Evolutionary conservation across 805 yeast species (phyloP), one percentile per base, ranked within the genome.

Genomic region (Starmera dryadoides): DNA sequence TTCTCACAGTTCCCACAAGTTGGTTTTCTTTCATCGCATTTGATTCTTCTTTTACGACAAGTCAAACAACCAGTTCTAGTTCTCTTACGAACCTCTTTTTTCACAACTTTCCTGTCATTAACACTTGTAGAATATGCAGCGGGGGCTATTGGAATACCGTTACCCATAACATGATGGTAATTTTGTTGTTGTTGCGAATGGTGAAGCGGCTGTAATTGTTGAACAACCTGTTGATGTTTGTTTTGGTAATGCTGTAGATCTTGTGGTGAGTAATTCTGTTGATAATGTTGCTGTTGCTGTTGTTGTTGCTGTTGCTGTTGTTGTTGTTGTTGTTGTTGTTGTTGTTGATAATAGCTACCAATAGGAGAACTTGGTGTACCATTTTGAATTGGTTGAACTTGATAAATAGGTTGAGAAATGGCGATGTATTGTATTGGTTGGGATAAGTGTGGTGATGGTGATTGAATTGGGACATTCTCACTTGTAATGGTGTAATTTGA

Each of bases 1-100:
- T 81, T 70, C 47, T 76, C 79, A 55, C 89, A 82, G 51, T 82
- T 81, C 48, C 64, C 66, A 55, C 89, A 82, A 41, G 70, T 66
- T 2, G 88, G 87, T 49, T 77, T 81, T 36, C 79, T 58, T 61
- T 82, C 89, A 58, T 82, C 89, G 58, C 89, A 82, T 60, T 81
- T 81, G 51, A 81, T 79, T 34, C 88, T 64, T 44, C 88, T 62
- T 52, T 77, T 73, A 26, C 88, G 68, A 55, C 89, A 82, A 1
- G 89, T 82, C 40, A 80, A 58, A 55, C 89, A 82, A 3, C 91
- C 91, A 0, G 88, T 81, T 50, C 84, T 66, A 2, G 88, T 82
- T 37, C 89, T 64, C 34, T 81, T 43, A 18, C 41, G 15, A 14
- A 14, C 30, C 7, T 14, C 15, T 5, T 28, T 28, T 8, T 14